Percentiles rank a stretch among this genome's conserved stretches.
These are phyloP conservation scores for Phaseolus coccineus DNA, from an alignment of 331 rosid species.

Conservation along the genomic window DNA sequence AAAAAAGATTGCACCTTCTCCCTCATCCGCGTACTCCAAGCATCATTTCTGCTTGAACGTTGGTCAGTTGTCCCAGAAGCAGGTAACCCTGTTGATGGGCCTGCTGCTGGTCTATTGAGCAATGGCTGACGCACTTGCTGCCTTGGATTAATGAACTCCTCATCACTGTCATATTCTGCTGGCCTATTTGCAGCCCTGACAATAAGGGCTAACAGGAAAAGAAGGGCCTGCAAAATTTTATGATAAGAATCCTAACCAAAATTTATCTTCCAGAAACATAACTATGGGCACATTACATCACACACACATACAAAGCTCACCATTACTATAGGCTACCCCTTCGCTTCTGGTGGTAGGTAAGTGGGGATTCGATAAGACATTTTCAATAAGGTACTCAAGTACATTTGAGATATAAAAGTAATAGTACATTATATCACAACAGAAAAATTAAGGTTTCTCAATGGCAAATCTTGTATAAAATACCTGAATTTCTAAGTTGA, in stretches of 20 bases:
- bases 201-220: constrained; percentile 69
- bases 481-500: constrained; percentile 21
- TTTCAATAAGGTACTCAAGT: neutral
- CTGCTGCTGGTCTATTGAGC: constrained; percentile 73
- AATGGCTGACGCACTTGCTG: constrained; percentile 85
- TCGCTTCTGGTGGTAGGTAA: neutral
- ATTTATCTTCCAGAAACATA: neutral
- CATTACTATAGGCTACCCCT: neutral
- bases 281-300: neutral
- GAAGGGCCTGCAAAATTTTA: constrained; percentile 53
- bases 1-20: constrained; percentile 76
- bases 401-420: constrained; percentile 6
- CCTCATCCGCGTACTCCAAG: constrained; percentile 99
- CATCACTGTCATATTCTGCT: constrained; percentile 90
- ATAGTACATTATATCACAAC: neutral
- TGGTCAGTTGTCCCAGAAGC: constrained; percentile 71
- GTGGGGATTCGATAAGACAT: constrained; percentile 3
- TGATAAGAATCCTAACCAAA: neutral
- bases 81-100: constrained; percentile 81
- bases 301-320: neutral
- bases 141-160: constrained; percentile 78
- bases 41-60: constrained; percentile 88
- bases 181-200: constrained; percentile 88
- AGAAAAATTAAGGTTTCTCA: constrained; percentile 16
- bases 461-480: neutral